Percentiles rank a stretch among this genome's conserved stretches.
Evolutionary conservation across 257 asterid species (phyloP).

Genomic region (Salvia miltiorrhiza): DNA sequence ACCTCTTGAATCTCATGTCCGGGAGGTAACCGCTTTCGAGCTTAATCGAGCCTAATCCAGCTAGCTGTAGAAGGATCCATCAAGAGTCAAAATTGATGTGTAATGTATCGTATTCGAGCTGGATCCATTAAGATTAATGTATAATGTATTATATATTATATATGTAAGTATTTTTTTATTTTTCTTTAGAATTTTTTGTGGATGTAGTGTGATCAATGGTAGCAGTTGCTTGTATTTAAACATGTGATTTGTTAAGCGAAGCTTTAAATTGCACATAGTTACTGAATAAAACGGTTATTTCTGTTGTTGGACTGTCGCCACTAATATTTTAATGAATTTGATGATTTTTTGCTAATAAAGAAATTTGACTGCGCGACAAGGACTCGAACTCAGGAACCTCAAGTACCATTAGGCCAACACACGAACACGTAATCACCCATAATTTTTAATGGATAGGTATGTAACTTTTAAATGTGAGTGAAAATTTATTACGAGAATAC

Average conservation of each 20-base stretch:
- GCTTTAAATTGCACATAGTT: neutral
- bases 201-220: neutral
- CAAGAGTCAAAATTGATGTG: neutral
- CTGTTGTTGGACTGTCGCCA: too few species aligned
- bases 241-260: neutral
- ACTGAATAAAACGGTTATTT: neutral
- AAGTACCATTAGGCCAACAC: too few species aligned
- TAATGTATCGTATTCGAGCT: neutral
- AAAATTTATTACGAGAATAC: too few species aligned
- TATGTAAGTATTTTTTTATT: neutral
- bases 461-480: too few species aligned
- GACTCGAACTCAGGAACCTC: too few species aligned
- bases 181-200: neutral
- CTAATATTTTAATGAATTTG: too few species aligned
- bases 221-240: neutral
- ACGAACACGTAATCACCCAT: too few species aligned
- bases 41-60: neutral
- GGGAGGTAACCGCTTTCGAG: constrained; percentile 49
- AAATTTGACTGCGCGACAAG: too few species aligned
- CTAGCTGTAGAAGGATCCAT: neutral
- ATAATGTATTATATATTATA: neutral
- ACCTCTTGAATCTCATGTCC: constrained; percentile 62
- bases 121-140: neutral
- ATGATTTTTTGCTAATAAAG: too few species aligned
- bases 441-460: too few species aligned